Evolutionary conservation across 225 moss, liverwort and hornwort genomes (phyloP).

Genomic region (Lunularia cruciata): DNA sequence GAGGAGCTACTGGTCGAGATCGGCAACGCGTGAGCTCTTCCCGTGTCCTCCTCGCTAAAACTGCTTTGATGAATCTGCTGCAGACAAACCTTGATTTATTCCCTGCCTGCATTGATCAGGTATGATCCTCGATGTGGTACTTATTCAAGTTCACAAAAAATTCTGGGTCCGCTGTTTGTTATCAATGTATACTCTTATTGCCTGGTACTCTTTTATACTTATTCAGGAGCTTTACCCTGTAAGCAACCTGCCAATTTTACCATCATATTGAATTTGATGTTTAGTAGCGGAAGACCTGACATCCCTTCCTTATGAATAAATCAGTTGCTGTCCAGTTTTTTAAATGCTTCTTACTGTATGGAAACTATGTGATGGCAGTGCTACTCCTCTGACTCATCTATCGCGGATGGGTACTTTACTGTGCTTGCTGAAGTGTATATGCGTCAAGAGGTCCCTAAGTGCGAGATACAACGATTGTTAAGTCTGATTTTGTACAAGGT

Average conservation of each 20-base stretch:
- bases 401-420: conserved; percentile 98
- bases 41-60: conserved; percentile 91
- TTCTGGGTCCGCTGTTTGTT: too few relatives aligned
- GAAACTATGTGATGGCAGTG: conserved; percentile 59
- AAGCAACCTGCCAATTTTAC: too few relatives aligned
- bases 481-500: conserved; percentile 98
- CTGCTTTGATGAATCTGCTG: conserved; percentile 95
- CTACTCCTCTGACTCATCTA: conserved; percentile 93
- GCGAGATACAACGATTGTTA: conserved; percentile 90
- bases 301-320: too few relatives aligned
- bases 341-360: not conserved
- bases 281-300: too few relatives aligned
- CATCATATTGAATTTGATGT: too few relatives aligned
- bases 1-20: conserved; percentile 85
- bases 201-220: too few relatives aligned
- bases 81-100: conserved; percentile 96
- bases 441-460: conserved; percentile 97
- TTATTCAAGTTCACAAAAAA: too few relatives aligned
- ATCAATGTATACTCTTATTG: too few relatives aligned
- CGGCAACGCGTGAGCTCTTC: conserved; percentile 90
- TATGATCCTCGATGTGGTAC: conserved; percentile 19
- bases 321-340: too few relatives aligned
- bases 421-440: conserved; percentile 99
- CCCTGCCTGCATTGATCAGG: conserved; percentile 99
- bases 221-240: too few relatives aligned